phyloP scores from a whole-genome alignment of 2,329 filamentous ascomycete species.

The Helotiales sp. region DNA sequence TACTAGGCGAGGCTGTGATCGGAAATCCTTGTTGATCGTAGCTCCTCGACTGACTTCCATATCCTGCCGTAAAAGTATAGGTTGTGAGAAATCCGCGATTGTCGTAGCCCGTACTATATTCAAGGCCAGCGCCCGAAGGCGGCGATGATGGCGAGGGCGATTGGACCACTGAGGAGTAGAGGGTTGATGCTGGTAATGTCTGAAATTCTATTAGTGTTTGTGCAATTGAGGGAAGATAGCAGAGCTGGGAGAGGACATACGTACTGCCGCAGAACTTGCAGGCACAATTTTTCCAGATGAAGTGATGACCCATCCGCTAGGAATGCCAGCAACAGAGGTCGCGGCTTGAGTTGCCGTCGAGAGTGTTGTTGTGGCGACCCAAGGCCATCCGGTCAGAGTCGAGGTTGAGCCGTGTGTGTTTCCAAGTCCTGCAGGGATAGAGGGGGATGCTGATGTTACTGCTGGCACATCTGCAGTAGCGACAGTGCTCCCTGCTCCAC shows the following conservation, averaged over 20 bases:
- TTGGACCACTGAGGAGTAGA: conserved; percentile 47
- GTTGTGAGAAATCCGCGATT: conserved; percentile 50
- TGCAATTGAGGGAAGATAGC: conserved; percentile 23
- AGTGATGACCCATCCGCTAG: conserved; percentile 79
- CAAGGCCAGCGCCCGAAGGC: conserved; percentile 29
- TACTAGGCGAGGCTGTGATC: conserved; percentile 31
- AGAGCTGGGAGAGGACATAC: conserved; percentile 46
- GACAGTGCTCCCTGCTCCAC: conserved; percentile 39
- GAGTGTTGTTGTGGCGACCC: conserved; percentile 58
- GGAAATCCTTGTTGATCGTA: conserved; percentile 48
- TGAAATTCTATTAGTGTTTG: conserved; percentile 31
- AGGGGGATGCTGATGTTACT: conserved; percentile 59
- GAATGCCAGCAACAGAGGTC: conserved; percentile 54
- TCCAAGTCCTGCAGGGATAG: conserved; percentile 69
- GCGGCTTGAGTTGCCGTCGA: conserved; percentile 44
- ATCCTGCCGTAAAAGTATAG: conserved; percentile 40
- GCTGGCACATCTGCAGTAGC: conserved; percentile 61
- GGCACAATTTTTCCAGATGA: conserved; percentile 77
- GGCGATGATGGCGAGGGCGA: conserved; percentile 47
- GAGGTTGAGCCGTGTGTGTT: conserved; percentile 54
- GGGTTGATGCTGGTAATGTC: conserved; percentile 50
- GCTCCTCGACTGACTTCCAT: conserved; percentile 38
- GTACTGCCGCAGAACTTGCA: conserved; percentile 65
- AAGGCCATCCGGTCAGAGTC: conserved; percentile 65
- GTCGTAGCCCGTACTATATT: conserved; percentile 46